Conservation (phyloP, 2,329 filamentous ascomycete species). For the Daldinia sp. region DNA sequence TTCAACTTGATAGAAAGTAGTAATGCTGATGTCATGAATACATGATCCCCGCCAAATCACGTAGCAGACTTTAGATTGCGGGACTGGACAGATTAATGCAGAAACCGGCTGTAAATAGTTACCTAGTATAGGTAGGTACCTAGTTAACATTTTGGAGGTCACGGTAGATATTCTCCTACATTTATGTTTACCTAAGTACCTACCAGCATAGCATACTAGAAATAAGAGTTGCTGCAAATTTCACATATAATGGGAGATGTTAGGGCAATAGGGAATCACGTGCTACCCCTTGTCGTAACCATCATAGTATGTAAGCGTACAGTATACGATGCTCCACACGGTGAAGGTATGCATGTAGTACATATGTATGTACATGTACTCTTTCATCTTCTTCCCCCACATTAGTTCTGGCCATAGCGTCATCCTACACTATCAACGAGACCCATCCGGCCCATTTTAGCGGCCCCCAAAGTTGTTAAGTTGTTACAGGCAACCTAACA, state of each 20-base stretch:
- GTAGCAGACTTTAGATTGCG: constrained; percentile 15
- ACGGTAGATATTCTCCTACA: background rate
- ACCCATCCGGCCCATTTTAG: background rate
- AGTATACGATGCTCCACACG: background rate
- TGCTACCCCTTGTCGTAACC: background rate
- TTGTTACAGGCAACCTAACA: constrained; percentile 2
- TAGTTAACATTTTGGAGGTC: background rate
- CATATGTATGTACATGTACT: background rate
- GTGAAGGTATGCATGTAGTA: too few relatives aligned
- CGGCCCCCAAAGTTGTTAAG: background rate
- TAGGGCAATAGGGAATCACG: background rate
- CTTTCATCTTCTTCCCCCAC: background rate
- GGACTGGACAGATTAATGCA: background rate
- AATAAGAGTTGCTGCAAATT: background rate
- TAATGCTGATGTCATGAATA: constrained; percentile 42
- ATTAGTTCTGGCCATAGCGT: constrained; percentile 7
- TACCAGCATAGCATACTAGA: background rate
- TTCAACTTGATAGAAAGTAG: constrained; percentile 11
- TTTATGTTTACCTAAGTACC: background rate
- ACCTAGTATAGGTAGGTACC: too few relatives aligned
- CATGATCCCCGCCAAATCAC: constrained; percentile 33
- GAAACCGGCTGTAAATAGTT: background rate
- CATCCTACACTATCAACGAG: background rate
- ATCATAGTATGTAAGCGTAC: background rate
- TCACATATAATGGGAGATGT: background rate